These are phyloP conservation scores for Xylariales sp. DNA, from an alignment of 2,329 filamentous ascomycete genomes.

Conservation along the genomic window DNA sequence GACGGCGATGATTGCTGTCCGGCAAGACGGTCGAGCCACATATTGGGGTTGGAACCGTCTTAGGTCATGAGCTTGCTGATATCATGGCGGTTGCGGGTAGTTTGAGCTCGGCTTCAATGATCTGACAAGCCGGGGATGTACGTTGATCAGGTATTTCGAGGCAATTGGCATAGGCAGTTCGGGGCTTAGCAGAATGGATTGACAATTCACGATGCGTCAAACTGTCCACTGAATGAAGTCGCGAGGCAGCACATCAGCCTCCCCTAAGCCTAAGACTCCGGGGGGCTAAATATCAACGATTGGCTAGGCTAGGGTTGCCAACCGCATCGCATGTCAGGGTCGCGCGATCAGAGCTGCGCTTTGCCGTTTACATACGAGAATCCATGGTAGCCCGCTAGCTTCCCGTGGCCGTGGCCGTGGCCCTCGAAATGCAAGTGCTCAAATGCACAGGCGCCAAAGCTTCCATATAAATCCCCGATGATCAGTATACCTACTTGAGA, in stretches of 20 bases:
- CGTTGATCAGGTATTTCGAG: neutral
- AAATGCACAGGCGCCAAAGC: too few species aligned
- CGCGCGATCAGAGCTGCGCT: neutral
- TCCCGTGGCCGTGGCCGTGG: too few species aligned
- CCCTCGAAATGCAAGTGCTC: too few species aligned
- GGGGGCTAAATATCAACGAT: neutral
- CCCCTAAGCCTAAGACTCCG: neutral
- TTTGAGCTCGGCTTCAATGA: neutral
- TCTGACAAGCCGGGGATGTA: neutral
- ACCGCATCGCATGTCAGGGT: neutral
- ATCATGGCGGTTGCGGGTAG: neutral
- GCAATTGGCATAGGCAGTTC: neutral
- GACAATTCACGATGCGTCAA: neutral
- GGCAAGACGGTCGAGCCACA: constrained; percentile 90
- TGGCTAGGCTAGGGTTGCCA: neutral
- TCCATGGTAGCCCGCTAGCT: too few species aligned
- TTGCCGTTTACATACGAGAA: neutral
- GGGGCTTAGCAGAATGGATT: neutral
- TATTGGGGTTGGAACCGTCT: constrained; percentile 34
- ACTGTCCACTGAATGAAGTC: constrained; percentile 1
- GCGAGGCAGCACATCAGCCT: constrained; percentile 6
- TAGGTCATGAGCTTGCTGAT: neutral
- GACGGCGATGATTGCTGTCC: constrained; percentile 62
- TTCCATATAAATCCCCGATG: too few species aligned
- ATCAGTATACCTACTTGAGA: too few species aligned